A percentile compares a stretch with the other conserved stretches of the same genome.
phyloP scores from a whole-genome alignment of 768 basidiomycete species.

The Suillus paluster region DNA sequence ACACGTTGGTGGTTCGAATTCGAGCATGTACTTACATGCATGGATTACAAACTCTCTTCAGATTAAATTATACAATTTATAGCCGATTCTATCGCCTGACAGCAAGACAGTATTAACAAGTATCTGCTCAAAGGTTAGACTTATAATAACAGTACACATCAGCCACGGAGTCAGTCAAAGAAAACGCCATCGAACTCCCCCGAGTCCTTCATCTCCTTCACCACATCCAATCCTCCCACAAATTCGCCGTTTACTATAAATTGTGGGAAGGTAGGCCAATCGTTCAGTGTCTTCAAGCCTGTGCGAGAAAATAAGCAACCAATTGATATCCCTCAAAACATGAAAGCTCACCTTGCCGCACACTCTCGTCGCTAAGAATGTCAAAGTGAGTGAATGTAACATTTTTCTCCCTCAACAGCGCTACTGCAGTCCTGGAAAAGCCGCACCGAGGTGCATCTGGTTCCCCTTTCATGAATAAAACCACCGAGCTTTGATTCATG shows the following conservation, averaged over 20 bases:
- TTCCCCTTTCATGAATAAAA: constrained; percentile 91
- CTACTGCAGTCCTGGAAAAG: constrained; percentile 79
- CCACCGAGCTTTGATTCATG: constrained; percentile 80
- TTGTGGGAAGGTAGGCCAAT: constrained; percentile 92
- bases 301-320: background rate
- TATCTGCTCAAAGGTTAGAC: background rate
- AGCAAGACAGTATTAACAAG: background rate
- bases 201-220: constrained; percentile 83
- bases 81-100: background rate
- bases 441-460: constrained; percentile 83
- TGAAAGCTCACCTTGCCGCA: constrained; percentile 67
- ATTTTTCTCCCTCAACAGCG: constrained; percentile 62
- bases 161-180: background rate
- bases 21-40: background rate
- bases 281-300: constrained; percentile 78
- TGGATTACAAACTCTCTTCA: background rate
- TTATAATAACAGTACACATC: background rate
- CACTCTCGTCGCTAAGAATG: constrained; percentile 80
- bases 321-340: background rate
- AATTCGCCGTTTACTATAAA: constrained; percentile 89
- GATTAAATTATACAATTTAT: background rate
- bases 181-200: constrained; percentile 71
- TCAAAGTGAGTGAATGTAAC: constrained; percentile 81
- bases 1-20: background rate
- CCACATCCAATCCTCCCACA: constrained; percentile 93